phyloP scores from a whole-genome alignment of 345 rosid genomes.

The Populus alba region DNA sequence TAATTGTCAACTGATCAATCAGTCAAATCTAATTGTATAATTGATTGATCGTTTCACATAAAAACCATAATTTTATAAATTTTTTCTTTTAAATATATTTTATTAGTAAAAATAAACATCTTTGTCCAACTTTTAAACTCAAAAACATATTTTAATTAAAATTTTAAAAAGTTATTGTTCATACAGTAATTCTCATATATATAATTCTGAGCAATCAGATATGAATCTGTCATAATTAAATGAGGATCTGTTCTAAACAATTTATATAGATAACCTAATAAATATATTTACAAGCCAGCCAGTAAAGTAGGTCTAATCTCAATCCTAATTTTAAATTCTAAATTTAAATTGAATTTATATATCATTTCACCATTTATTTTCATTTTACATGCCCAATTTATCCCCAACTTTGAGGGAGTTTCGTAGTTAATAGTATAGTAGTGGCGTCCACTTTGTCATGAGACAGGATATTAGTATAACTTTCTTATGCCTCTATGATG shows the following conservation, averaged over 20 bases:
- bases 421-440: not conserved
- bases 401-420: not conserved
- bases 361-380: too few relatives aligned
- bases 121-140: too few relatives aligned
- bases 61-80: too few relatives aligned
- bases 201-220: rapidly evolving
- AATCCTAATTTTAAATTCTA: too few relatives aligned
- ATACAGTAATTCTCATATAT: rapidly evolving
- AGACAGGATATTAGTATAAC: too few relatives aligned
- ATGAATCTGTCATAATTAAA: rapidly evolving
- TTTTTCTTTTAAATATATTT: too few relatives aligned
- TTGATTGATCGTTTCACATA: rapidly evolving
- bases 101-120: too few relatives aligned
- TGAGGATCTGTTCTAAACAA: rapidly evolving
- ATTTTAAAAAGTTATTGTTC: too few relatives aligned
- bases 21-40: rapidly evolving
- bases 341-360: too few relatives aligned
- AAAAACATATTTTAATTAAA: too few relatives aligned
- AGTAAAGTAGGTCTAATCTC: rapidly evolving
- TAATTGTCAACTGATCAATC: rapidly evolving
- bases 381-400: too few relatives aligned
- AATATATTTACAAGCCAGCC: rapidly evolving
- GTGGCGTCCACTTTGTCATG: not conserved
- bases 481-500: not conserved
- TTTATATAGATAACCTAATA: rapidly evolving